phyloP scores from a whole-genome alignment of 2,329 filamentous ascomycete species.

The Cytospora chrysosperma region DNA sequence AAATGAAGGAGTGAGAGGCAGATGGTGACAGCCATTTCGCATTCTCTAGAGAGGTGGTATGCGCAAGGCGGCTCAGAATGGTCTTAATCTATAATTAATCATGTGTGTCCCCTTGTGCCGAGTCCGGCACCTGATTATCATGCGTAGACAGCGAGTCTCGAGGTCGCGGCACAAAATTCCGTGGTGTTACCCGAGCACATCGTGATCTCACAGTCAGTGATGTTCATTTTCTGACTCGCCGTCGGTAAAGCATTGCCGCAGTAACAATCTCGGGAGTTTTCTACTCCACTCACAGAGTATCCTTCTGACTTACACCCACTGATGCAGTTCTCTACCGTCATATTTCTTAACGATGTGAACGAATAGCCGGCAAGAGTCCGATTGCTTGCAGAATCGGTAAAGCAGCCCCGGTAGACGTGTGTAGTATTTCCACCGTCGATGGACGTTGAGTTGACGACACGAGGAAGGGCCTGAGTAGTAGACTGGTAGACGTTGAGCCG shows the following conservation, averaged over 20 bases:
- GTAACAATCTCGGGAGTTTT: not conserved
- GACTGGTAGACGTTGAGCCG: conserved; percentile 24
- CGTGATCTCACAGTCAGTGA: not conserved
- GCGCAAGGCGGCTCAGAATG: not conserved
- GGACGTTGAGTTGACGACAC: conserved; percentile 7
- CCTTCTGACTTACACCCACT: not conserved
- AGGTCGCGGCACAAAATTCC: not conserved
- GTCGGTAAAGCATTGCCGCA: not conserved
- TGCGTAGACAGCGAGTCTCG: conserved; percentile 1
- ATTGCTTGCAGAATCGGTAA: not conserved
- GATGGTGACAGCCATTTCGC: no score
- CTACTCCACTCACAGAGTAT: not conserved
- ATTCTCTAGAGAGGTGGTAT: not conserved
- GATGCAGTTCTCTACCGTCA: conserved; percentile 12
- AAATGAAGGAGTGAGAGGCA: not conserved
- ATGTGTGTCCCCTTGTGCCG: not conserved
- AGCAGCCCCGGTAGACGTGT: not conserved
- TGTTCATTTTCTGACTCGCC: not conserved
- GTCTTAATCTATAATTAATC: not conserved
- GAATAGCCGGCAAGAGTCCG: not conserved
- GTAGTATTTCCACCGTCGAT: not conserved
- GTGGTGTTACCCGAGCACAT: conserved; percentile 9
- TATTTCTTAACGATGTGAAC: not conserved
- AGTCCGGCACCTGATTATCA: not conserved
- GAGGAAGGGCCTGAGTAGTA: conserved; percentile 13